A percentile compares a stretch with the other conserved stretches of the same genome.
Conservation (phyloP, 2,329 filamentous ascomycete genomes). For the Pyrenophora graminea region DNA sequence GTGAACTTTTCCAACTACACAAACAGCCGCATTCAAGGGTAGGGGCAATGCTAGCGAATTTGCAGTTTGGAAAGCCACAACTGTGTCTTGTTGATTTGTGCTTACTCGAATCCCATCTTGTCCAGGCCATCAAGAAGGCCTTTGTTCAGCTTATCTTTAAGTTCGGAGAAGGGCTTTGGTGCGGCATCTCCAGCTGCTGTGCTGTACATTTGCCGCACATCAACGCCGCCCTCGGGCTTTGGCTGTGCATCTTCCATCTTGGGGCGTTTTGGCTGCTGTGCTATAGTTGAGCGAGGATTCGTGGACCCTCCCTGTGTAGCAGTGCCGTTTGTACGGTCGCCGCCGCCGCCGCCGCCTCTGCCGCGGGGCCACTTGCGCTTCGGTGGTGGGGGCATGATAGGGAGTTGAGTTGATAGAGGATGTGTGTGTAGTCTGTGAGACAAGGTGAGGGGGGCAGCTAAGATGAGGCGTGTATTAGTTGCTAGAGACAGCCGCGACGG, state of each 20-base stretch:
- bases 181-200: conserved; percentile 27
- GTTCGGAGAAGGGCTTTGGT: conserved; percentile 33
- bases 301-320: conserved; percentile 7
- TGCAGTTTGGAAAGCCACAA: no score
- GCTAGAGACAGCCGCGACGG: conserved; percentile 20
- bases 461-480: conserved; percentile 25
- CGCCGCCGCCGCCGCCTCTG: conserved; percentile 12
- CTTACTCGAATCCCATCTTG: conserved; percentile 47
- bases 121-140: conserved; percentile 39
- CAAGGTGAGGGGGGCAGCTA: conserved; percentile 17
- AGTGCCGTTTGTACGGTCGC: conserved; percentile 11
- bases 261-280: conserved; percentile 32
- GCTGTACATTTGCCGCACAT: conserved; percentile 32
- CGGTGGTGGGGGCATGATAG: conserved; percentile 29
- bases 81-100: background rate
- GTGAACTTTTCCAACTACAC: background rate
- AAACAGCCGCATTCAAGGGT: background rate
- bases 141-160: conserved; percentile 32
- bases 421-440: conserved; percentile 17
- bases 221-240: conserved; percentile 14
- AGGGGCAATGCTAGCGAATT: no score
- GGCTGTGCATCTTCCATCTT: conserved; percentile 20
- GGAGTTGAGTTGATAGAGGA: background rate
- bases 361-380: conserved; percentile 33
- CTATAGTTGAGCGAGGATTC: conserved; percentile 19